Conservation (phyloP, 257 asterid genomes). For the Marsdenia floribunda region DNA sequence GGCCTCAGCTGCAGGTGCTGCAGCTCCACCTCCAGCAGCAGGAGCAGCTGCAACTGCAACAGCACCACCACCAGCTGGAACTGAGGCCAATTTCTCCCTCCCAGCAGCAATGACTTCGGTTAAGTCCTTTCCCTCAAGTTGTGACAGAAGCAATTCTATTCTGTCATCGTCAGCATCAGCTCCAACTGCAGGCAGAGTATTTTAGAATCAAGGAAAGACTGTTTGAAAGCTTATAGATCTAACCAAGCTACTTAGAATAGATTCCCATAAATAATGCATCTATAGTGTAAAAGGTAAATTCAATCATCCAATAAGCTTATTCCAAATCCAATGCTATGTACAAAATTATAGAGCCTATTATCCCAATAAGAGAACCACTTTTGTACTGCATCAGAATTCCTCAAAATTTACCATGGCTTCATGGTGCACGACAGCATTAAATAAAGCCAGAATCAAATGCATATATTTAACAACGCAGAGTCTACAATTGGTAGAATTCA, state of each 20-base stretch:
- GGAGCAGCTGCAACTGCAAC: constrained; percentile 37
- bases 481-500: background rate
- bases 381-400: too few relatives aligned
- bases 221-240: background rate
- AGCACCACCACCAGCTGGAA: constrained; percentile 46
- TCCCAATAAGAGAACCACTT: too few relatives aligned
- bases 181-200: constrained; percentile 27
- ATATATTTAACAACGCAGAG: background rate
- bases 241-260: background rate
- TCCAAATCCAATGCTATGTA: background rate
- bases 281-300: background rate
- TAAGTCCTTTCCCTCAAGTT: constrained; percentile 39
- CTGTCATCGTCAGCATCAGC: constrained; percentile 43
- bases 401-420: too few relatives aligned
- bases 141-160: constrained; percentile 29
- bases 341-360: too few relatives aligned
- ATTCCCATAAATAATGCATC: background rate
- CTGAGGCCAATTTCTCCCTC: constrained; percentile 49
- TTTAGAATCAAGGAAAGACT: background rate
- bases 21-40: constrained; percentile 30
- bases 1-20: constrained; percentile 38
- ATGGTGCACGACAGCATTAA: too few relatives aligned
- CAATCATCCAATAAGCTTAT: too few relatives aligned
- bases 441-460: too few relatives aligned
- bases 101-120: constrained; percentile 49